A percentile compares a stretch with the other conserved stretches of the same genome.
phyloP scores from a whole-genome alignment of 2,329 filamentous ascomycete genomes.

The Paraconiothyrium brasiliense region DNA sequence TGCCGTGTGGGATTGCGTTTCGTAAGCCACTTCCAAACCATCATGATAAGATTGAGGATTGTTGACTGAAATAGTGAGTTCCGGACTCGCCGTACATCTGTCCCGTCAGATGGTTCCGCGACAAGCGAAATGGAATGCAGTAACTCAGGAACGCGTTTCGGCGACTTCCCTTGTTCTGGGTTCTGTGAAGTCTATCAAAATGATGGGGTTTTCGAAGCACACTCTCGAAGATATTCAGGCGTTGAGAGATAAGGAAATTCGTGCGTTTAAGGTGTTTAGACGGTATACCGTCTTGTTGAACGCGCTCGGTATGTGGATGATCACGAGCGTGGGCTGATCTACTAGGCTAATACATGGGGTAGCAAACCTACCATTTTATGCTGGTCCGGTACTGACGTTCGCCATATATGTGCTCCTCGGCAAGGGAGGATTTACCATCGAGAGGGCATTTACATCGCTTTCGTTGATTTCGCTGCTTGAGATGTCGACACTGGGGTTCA shows the following conservation, averaged over 20 bases:
- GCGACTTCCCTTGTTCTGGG: conserved; percentile 45
- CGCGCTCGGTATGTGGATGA: conserved; percentile 4
- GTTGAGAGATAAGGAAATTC: conserved; percentile 22
- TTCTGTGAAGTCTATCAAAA: conserved; percentile 53
- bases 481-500: not conserved
- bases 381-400: conserved; percentile 52
- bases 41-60: not conserved
- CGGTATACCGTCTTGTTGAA: conserved; percentile 15
- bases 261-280: conserved; percentile 3
- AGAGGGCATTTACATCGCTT: conserved; percentile 46
- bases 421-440: conserved; percentile 4
- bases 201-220: conserved; percentile 37
- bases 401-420: conserved; percentile 49
- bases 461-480: conserved; percentile 3
- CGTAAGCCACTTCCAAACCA: conserved; percentile 18
- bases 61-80: not conserved
- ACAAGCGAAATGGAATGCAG: conserved; percentile 45
- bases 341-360: not conserved
- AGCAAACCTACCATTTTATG: conserved; percentile 14
- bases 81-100: not conserved
- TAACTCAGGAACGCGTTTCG: conserved; percentile 48
- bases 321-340: not conserved
- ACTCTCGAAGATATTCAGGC: conserved; percentile 15
- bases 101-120: not conserved
- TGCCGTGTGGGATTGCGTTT: conserved; percentile 28